Evolutionary conservation across 2,329 filamentous ascomycete species (phyloP), one percentile per base, ranked within the genome.

Genomic region (Ophiosphaerella herpotricha): DNA sequence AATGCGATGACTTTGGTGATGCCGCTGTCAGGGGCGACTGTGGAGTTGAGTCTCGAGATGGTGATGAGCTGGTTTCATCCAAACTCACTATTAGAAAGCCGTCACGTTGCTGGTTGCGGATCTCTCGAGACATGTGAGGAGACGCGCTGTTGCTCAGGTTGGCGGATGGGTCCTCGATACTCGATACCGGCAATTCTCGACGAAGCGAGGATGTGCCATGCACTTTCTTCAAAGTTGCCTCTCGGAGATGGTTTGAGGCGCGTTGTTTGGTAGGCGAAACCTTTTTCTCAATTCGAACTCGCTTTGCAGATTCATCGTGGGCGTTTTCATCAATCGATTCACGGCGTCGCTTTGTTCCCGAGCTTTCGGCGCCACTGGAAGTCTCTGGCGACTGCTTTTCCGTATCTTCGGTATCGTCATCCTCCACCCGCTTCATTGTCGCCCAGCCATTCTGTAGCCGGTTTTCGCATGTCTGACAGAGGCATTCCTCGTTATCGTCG

Each of bases 401-500:
- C 35, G 52, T 16, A 13, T 66, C 58, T 2, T 60, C 66, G 0
- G 71, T 58, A 39, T 67, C 54, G 53, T 75, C 60, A 55, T 75
- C 57, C 55, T 75, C 59, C 52, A 70, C 51, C 12, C 57, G 60
- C 50, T 68, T 66, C 58, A 66, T 66, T 0, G 78, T 82, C 33
- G 84, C 82, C 95, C 95, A 99, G 1, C 94, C 94, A 69, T 97
- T 97, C 45, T 82, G 80, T 49, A 84, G 77, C 3, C 80, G 77
- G 18, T 82, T 79, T 74, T 99, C 94, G 71, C 94, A 99, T 0
- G 89, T 94, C 61, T 83, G 82, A 72, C 94, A 99, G 1, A 99
- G 78, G 69, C 94, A 99, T 69, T 99, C 94, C 72, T 91, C 92
- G 61, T 99, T 99, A 70, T 92, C 85, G 38, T 91, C 87, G 2